phyloP scores from a whole-genome alignment of 164 flowering plant genomes.

The Amborella trichopoda region DNA sequence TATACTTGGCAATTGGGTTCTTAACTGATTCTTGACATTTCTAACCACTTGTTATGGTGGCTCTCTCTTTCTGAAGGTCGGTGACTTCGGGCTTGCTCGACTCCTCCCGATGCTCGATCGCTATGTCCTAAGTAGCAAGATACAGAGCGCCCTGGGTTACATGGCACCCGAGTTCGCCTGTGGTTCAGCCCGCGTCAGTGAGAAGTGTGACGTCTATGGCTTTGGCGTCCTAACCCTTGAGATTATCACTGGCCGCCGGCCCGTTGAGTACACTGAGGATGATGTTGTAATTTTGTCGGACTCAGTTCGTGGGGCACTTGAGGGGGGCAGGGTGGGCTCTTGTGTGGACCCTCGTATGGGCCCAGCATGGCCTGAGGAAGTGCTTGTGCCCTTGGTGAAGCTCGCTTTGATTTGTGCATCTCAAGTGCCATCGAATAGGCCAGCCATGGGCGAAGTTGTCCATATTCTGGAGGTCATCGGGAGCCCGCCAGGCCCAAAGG shows the following conservation, averaged over 20 bases:
- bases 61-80: slow-evolving; percentile 40
- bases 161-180: slow-evolving; percentile 99
- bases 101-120: slow-evolving; percentile 78
- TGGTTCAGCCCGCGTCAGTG: slow-evolving; percentile 74
- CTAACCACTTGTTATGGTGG: not conserved
- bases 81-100: slow-evolving; percentile 79
- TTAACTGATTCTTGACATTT: no score
- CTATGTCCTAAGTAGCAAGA: slow-evolving; percentile 78
- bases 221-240: slow-evolving; percentile 80
- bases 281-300: slow-evolving; percentile 87
- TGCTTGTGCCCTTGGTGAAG: slow-evolving; percentile 75
- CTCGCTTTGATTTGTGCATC: slow-evolving; percentile 88
- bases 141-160: slow-evolving; percentile 96
- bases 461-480: slow-evolving; percentile 76
- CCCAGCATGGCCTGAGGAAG: slow-evolving; percentile 69
- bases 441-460: slow-evolving; percentile 90
- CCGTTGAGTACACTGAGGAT: slow-evolving; percentile 96
- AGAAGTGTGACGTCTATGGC: slow-evolving; percentile 89
- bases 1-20: no score
- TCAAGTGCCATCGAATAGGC: slow-evolving; percentile 91
- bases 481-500: slow-evolving; percentile 72
- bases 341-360: slow-evolving; percentile 56
- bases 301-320: slow-evolving; percentile 74
- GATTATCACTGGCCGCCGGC: slow-evolving; percentile 78
- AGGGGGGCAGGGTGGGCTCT: slow-evolving; percentile 68